Percentiles rank a stretch among this genome's conserved stretches.
These are phyloP conservation scores for Lasiosphaeriaceae sp. DNA, from an alignment of 495 filamentous ascomycete species.

Conservation along the genomic window DNA sequence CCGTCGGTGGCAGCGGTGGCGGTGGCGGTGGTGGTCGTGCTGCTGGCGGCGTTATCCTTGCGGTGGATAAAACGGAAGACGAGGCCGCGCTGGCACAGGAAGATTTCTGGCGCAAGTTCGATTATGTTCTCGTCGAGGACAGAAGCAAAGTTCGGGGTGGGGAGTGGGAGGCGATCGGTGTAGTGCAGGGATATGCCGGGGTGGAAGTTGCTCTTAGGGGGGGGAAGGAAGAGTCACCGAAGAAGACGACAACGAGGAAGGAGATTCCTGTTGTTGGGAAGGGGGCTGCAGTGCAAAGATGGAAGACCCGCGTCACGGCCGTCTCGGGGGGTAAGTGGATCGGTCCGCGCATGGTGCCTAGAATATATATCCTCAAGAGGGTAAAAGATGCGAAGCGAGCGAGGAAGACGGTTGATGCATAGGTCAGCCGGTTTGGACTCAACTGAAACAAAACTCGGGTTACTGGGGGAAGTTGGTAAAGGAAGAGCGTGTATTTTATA, in stretches of 20 bases:
- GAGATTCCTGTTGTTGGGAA: conserved; percentile 28
- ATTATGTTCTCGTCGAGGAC: conserved; percentile 74
- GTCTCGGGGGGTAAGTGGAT: conserved; percentile 62
- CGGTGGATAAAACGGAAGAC: conserved; percentile 63
- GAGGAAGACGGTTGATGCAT: conserved; percentile 11
- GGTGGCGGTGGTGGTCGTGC: not conserved
- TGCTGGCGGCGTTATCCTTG: conserved; percentile 23
- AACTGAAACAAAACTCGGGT: too few relatives aligned
- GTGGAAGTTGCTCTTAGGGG: conserved; percentile 49
- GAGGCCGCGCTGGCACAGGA: conserved; percentile 50
- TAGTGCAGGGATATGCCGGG: conserved; percentile 68
- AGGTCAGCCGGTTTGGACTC: not conserved
- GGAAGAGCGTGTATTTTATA: too few relatives aligned
- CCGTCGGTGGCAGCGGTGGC: too few relatives aligned
- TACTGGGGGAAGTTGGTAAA: too few relatives aligned
- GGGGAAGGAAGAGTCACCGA: not conserved
- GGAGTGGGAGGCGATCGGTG: conserved; percentile 67
- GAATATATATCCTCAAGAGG: conserved; percentile 54
- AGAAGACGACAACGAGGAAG: conserved; percentile 48
- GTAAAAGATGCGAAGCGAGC: conserved; percentile 20
- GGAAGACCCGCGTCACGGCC: conserved; percentile 27
- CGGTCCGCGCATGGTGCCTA: conserved; percentile 55
- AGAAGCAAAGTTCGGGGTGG: conserved; percentile 52
- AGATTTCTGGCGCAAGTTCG: conserved; percentile 75
- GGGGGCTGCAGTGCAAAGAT: conserved; percentile 24